Base-by-base conservation (phyloP, 2,329 filamentous ascomycete genomes). In the Dactylellina haptotyla region DNA sequence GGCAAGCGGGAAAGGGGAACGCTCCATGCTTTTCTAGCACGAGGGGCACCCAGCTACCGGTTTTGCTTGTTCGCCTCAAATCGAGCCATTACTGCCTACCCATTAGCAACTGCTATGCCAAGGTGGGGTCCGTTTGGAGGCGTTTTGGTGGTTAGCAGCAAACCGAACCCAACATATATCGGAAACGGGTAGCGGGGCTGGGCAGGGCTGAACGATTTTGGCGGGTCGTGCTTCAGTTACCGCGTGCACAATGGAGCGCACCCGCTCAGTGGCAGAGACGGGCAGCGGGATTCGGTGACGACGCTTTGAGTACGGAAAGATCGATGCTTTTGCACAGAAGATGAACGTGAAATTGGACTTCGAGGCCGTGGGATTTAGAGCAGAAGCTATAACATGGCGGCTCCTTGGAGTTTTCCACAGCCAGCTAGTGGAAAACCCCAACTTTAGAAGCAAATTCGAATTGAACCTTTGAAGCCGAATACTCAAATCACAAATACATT, bases 21-120 rank as follows among this genome's bases (percentile, higher is more conserved):
- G 8, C 4, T 43, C 16, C n/a, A 9, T 4, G 8, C n/a, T 53
- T 53, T 32, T 53, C 48, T 4, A 34, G 61, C 20, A 32, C 3
- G 23, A 20, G 50, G 25, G 18, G 26, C 16, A 18, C 20, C 9
- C 16, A 30, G 16, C 20, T 34, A 26, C 20, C 50, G 5, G 23
- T 20, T 18, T 48, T 23, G 20, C 32, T 14, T 23, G 34, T 53
- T 56, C 28, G 61, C 50, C n/a, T n/a, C n/a, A 54, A 51, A 41
- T 34, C 16, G 12, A 48, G n/a, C n/a, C n/a, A n/a, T 16, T 30
- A 25, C 45, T 59, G 63, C 53, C 63, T 59, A 39, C 46, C 14
- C 18, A 39, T 67, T 67, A 67, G 63, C 63, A 67, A 34, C 53
- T 67, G 63, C 63, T 43, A 67, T 67, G 63, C 63, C 63, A 67